Percentiles rank a stretch among this genome's conserved stretches.
These are phyloP conservation scores for Monilinia vaccinii-corymbosi DNA, from an alignment of 2,329 filamentous ascomycete species.

Conservation along the genomic window DNA sequence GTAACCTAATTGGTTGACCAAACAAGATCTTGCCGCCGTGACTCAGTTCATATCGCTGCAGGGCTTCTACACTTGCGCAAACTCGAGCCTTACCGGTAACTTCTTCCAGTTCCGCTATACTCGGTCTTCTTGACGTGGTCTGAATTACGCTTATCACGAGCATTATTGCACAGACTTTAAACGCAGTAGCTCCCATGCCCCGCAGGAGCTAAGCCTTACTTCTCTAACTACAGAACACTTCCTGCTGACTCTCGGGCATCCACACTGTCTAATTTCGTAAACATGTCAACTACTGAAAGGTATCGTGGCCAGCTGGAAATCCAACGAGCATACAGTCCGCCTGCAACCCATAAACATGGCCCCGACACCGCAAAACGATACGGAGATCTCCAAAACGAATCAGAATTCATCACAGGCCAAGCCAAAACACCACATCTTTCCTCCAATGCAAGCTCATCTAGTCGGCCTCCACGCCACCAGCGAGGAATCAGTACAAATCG, in stretches of 20 bases:
- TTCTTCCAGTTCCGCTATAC: not conserved
- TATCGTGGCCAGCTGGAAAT: not conserved
- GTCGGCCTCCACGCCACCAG: not conserved
- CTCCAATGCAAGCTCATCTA: not conserved
- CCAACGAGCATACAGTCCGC: not conserved
- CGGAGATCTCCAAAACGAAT: not conserved
- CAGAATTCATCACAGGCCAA: slow-evolving; percentile 3
- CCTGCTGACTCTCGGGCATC: not conserved
- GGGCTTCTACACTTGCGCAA: not conserved
- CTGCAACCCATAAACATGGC: not conserved
- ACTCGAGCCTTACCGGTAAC: not conserved
- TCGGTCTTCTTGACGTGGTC: not conserved
- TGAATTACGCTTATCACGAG: not conserved
- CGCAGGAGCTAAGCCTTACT: not conserved
- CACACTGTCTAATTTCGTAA: not conserved
- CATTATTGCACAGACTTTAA: not conserved
- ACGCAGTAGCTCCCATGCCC: not conserved
- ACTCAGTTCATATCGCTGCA: not conserved
- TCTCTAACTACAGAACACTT: not conserved
- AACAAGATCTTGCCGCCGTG: not conserved
- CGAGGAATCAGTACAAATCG: not conserved
- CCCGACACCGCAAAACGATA: slow-evolving; percentile 1
- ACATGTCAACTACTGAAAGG: not conserved
- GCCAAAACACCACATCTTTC: not conserved
- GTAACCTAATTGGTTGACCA: not conserved